Evolutionary conservation across 169 alveolate species (phyloP).

Genomic region (Eimeria necatrix): DNA sequence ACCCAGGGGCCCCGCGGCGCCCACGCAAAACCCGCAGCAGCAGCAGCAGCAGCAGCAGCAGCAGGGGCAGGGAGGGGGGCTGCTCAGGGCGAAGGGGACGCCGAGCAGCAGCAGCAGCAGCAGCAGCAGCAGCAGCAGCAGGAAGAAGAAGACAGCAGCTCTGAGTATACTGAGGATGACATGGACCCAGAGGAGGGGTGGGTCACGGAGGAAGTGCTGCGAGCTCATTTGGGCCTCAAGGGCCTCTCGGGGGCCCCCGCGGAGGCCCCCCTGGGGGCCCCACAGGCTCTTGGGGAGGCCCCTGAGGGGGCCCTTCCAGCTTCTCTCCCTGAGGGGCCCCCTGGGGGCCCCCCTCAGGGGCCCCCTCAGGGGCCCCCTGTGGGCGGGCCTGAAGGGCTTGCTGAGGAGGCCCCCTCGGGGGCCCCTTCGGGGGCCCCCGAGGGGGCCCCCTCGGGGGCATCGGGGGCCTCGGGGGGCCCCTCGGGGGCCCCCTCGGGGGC

Average conservation of each 20-base stretch:
- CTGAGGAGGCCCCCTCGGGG: too few relatives aligned
- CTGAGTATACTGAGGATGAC: conserved; percentile 8
- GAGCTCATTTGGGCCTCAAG: conserved; percentile 37
- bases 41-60: not conserved
- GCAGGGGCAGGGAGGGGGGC: too few relatives aligned
- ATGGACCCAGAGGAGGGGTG: conserved; percentile 27
- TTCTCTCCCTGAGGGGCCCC: too few relatives aligned
- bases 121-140: not conserved
- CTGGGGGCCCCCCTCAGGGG: too few relatives aligned
- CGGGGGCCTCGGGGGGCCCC: too few relatives aligned
- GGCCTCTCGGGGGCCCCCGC: not conserved
- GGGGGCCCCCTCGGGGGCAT: too few relatives aligned
- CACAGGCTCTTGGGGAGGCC: not conserved
- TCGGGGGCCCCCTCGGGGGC: too few relatives aligned
- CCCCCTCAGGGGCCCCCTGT: not conserved
- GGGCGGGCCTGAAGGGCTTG: conserved; percentile 1
- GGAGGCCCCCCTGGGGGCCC: too few relatives aligned
- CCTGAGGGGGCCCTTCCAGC: not conserved
- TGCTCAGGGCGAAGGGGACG: not conserved
- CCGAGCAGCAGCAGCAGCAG: not conserved
- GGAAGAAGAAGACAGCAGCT: not conserved
- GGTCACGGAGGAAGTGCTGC: conserved; percentile 63
- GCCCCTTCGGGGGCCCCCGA: too few relatives aligned
- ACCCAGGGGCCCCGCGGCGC: not conserved
- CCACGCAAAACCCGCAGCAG: not conserved